Evolutionary conservation across 1,139 yeast species (phyloP).

Genomic region (Kodamaea ohmeri): DNA sequence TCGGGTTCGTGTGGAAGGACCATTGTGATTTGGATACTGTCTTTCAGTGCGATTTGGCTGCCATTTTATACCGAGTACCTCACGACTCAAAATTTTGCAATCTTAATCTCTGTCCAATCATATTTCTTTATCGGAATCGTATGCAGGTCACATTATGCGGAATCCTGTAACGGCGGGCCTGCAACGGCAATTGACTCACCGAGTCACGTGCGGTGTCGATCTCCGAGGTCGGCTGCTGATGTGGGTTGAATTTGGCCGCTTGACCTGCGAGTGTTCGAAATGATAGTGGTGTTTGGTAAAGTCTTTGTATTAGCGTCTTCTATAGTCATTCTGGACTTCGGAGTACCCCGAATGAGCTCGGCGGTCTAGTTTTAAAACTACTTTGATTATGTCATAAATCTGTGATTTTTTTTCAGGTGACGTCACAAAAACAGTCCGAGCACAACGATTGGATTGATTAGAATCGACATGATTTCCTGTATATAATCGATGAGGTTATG

Average conservation of each 20-base stretch:
- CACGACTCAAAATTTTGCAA: slow-evolving; percentile 1
- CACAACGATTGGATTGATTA: no score
- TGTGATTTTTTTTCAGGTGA: no score
- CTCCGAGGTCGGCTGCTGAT: slow-evolving; percentile 4
- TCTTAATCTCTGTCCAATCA: slow-evolving; percentile 9
- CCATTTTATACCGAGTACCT: slow-evolving; percentile 6
- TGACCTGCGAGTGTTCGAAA: no score
- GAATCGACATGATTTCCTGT: no score
- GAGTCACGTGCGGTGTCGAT: slow-evolving; percentile 1
- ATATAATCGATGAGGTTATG: no score
- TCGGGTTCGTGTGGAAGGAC: slow-evolving; percentile 84
- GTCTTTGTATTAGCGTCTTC: no score
- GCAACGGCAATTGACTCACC: slow-evolving; percentile 5
- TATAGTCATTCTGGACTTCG: no score
- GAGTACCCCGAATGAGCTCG: no score
- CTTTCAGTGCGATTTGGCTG: not conserved
- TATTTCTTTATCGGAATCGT: not conserved
- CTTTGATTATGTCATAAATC: no score
- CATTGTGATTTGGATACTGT: slow-evolving; percentile 27
- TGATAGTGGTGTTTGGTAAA: no score
- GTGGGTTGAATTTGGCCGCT: slow-evolving; percentile 5
- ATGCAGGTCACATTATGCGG: slow-evolving; percentile 5
- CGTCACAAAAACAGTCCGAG: no score
- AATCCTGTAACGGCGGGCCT: slow-evolving; percentile 2
- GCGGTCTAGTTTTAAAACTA: no score